A percentile compares a stretch with the other conserved stretches of the same genome.
Evolutionary conservation across 352 stramenopile species (phyloP).

Genomic region (Pythium diclinum): DNA sequence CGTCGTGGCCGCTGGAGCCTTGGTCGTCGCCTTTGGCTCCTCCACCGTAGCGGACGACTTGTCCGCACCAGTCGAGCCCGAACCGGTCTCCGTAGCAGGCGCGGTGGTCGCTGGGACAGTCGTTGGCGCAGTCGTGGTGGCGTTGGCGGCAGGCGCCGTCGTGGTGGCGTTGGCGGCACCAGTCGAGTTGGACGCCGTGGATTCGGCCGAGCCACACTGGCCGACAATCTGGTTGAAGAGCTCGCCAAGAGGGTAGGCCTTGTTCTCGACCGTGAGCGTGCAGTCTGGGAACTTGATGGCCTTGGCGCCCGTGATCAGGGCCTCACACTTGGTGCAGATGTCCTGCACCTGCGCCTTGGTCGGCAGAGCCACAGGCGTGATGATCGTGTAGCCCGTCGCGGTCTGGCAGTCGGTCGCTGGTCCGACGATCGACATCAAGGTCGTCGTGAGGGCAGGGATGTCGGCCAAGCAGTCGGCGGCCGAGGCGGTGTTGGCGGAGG

Average conservation of each 20-base stretch:
- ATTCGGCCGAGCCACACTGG: constrained; percentile 5
- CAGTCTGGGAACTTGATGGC: constrained; percentile 15
- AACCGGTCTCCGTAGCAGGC: not conserved
- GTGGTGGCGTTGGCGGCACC: not conserved
- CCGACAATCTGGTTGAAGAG: constrained; percentile 17
- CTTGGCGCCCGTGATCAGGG: constrained; percentile 10
- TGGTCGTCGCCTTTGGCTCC: constrained; percentile 2
- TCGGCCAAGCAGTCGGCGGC: constrained; percentile 11
- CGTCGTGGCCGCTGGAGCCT: constrained; percentile 6
- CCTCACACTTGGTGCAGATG: constrained; percentile 21
- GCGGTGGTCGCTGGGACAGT: constrained; percentile 1
- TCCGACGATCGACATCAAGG: constrained; percentile 8
- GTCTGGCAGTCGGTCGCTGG: constrained; percentile 19
- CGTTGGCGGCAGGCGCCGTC: constrained; percentile 1
- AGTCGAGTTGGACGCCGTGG: constrained; percentile 3
- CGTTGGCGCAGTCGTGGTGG: too few species aligned
- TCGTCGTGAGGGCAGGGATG: constrained; percentile 5
- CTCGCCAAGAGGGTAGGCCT: not conserved
- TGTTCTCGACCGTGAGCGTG: constrained; percentile 9
- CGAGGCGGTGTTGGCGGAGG: constrained; percentile 4
- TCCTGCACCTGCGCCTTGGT: constrained; percentile 8
- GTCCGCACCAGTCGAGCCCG: not conserved
- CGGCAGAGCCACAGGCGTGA: constrained; percentile 5
- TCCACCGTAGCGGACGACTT: not conserved
- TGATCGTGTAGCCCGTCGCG: constrained; percentile 10